Percentiles rank a stretch among this genome's conserved stretches.
Evolutionary conservation across 2,329 filamentous ascomycete genomes (phyloP).

Genomic region (Aspergillus terreus): DNA sequence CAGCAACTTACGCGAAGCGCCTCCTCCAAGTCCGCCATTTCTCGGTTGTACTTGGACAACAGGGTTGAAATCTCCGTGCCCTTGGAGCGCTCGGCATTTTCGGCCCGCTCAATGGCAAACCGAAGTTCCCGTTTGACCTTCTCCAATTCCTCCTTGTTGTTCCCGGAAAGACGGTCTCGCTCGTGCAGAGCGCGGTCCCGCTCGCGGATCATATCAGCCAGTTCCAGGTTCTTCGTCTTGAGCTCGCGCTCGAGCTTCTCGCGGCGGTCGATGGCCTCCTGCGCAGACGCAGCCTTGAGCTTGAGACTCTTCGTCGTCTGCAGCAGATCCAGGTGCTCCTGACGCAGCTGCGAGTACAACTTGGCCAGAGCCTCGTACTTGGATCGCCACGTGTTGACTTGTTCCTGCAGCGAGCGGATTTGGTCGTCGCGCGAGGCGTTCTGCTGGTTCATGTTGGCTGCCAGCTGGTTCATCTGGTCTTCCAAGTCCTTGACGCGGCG

Average conservation of each 20-base stretch:
- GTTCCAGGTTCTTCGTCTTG: slow-evolving; percentile 98
- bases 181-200: slow-evolving; percentile 90
- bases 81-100: slow-evolving; percentile 89
- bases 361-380: slow-evolving; percentile 98
- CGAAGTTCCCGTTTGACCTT: slow-evolving; percentile 91
- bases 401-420: slow-evolving; percentile 86
- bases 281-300: slow-evolving; percentile 91
- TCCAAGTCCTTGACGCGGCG: slow-evolving; percentile 90
- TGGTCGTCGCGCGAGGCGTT: slow-evolving; percentile 89
- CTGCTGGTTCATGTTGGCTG: slow-evolving; percentile 80
- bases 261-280: slow-evolving; percentile 90
- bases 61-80: slow-evolving; percentile 92
- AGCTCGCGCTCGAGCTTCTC: slow-evolving; percentile 96
- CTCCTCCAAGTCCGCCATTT: slow-evolving; percentile 95
- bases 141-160: slow-evolving; percentile 88
- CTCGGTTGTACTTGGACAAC: slow-evolving; percentile 92
- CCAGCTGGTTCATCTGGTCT: slow-evolving; percentile 76
- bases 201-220: slow-evolving; percentile 98
- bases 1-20: slow-evolving; percentile 56
- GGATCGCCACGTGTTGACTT: slow-evolving; percentile 94
- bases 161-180: slow-evolving; percentile 79
- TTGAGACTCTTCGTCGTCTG: slow-evolving; percentile 97
- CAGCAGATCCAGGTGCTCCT: slow-evolving; percentile 90
- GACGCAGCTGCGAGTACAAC: slow-evolving; percentile 90
- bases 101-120: slow-evolving; percentile 84